Conservation (phyloP, 2,329 filamentous ascomycete species). For the Chaetomiaceae sp. region DNA sequence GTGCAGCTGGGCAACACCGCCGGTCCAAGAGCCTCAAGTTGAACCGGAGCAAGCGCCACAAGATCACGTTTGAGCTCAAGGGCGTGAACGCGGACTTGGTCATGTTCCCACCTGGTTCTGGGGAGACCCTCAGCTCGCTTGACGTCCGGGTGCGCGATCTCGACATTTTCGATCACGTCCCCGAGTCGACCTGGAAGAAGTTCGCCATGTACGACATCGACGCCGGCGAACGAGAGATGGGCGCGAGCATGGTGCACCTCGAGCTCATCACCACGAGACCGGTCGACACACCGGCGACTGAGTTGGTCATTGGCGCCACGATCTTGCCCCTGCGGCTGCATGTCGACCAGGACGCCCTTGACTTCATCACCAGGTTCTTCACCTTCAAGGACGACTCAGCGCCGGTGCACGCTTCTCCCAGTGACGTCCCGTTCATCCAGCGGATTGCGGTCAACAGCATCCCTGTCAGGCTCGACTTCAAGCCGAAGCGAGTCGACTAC, state of each 20-base stretch:
- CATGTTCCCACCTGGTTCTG: constrained; percentile 68
- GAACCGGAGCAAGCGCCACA: constrained; percentile 82
- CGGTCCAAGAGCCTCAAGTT: constrained; percentile 62
- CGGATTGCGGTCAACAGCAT: constrained; percentile 82
- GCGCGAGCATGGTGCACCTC: constrained; percentile 83
- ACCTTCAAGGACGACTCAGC: constrained; percentile 83
- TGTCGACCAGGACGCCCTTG: constrained; percentile 93
- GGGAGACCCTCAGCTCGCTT: constrained; percentile 82
- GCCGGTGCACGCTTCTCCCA: constrained; percentile 52
- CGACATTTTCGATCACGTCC: constrained; percentile 90
- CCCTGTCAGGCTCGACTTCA: constrained; percentile 84
- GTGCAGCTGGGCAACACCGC: constrained; percentile 39
- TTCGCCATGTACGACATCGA: constrained; percentile 93
- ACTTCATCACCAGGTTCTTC: constrained; percentile 96
- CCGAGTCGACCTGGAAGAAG: constrained; percentile 96
- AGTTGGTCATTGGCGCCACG: constrained; percentile 76
- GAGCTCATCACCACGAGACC: constrained; percentile 87
- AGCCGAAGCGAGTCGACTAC: constrained; percentile 97
- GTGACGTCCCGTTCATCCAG: constrained; percentile 82
- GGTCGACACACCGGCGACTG: constrained; percentile 77
- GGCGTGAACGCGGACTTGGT: constrained; percentile 80
- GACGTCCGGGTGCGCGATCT: constrained; percentile 78
- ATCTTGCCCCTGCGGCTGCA: constrained; percentile 84
- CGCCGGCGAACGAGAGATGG: constrained; percentile 78
- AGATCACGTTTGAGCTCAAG: constrained; percentile 89